Conservation (phyloP, 805 yeast species). For the Candida ovalis region DNA sequence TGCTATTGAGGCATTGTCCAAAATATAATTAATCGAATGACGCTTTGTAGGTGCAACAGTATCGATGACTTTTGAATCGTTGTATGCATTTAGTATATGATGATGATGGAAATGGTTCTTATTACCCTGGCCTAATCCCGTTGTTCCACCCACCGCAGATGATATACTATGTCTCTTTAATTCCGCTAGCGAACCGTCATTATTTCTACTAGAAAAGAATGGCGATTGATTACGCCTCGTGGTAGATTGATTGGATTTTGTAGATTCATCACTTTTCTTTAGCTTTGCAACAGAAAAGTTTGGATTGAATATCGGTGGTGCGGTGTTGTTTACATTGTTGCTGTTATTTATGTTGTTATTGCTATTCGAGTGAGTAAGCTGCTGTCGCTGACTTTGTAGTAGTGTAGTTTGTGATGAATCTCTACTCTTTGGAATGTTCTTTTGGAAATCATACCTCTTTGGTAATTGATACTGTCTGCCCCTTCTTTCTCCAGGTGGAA, state of each 20-base stretch:
- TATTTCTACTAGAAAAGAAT: slow-evolving; percentile 1
- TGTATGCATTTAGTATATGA: slow-evolving; percentile 23
- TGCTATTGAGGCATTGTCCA: neutral
- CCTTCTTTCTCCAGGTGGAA: slow-evolving; percentile 15
- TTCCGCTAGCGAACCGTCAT: slow-evolving; percentile 5
- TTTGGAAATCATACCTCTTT: slow-evolving; percentile 27
- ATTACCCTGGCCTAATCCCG: slow-evolving; percentile 2
- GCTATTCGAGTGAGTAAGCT: neutral
- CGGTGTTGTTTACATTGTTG: slow-evolving; percentile 4
- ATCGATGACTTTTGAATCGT: slow-evolving; percentile 27
- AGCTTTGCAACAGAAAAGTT: slow-evolving; percentile 13
- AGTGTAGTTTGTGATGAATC: slow-evolving; percentile 13
- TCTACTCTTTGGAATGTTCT: slow-evolving; percentile 17
- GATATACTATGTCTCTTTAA: slow-evolving; percentile 23
- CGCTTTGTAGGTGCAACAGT: slow-evolving; percentile 22
- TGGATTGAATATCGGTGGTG: slow-evolving; percentile 11
- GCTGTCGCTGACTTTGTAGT: neutral
- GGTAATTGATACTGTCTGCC: slow-evolving; percentile 29
- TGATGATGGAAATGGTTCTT: slow-evolving; percentile 7
- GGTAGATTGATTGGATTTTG: slow-evolving; percentile 6
- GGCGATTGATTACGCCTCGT: slow-evolving; percentile 15
- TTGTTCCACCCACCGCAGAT: slow-evolving; percentile 8
- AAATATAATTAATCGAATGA: slow-evolving; percentile 5
- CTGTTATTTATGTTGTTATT: slow-evolving; percentile 1
- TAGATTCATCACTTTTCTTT: slow-evolving; percentile 12